Conservation (phyloP, 768 basidiomycete genomes). For the Dendrothele bispora region DNA sequence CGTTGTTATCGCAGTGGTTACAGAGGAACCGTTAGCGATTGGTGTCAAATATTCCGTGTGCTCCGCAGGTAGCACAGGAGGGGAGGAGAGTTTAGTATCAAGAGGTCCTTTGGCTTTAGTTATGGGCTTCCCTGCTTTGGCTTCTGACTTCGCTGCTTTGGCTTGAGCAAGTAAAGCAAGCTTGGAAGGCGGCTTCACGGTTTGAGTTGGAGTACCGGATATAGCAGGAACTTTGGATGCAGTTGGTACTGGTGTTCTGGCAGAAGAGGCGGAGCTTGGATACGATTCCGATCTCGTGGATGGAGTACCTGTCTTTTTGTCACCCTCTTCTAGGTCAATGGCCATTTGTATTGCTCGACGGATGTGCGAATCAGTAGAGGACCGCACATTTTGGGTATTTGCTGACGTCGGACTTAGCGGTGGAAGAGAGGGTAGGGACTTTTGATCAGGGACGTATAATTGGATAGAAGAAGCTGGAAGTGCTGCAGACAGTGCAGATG, state of each 20-base stretch:
- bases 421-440: too few species aligned
- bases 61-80: slow-evolving; percentile 39
- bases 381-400: too few species aligned
- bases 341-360: too few species aligned
- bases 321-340: too few species aligned
- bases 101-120: slow-evolving; percentile 13
- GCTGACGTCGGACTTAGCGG: too few species aligned
- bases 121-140: slow-evolving; percentile 28
- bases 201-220: slow-evolving; percentile 2
- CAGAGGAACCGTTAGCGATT: slow-evolving; percentile 80
- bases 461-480: too few species aligned
- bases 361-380: too few species aligned
- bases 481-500: slow-evolving; percentile 55
- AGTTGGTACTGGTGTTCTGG: slow-evolving; percentile 15
- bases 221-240: slow-evolving; percentile 5
- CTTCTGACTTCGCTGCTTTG: slow-evolving; percentile 43
- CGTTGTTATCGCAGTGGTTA: slow-evolving; percentile 82
- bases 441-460: too few species aligned
- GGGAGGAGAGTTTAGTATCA: slow-evolving; percentile 21
- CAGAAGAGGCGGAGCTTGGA: slow-evolving; percentile 23
- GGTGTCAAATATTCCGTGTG: slow-evolving; percentile 75
- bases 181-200: slow-evolving; percentile 64
- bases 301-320: too few species aligned
- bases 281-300: slow-evolving; percentile 32
- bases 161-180: slow-evolving; percentile 73